phyloP scores from a whole-genome alignment of 768 basidiomycete species.

The Asterophora lycoperdoides region DNA sequence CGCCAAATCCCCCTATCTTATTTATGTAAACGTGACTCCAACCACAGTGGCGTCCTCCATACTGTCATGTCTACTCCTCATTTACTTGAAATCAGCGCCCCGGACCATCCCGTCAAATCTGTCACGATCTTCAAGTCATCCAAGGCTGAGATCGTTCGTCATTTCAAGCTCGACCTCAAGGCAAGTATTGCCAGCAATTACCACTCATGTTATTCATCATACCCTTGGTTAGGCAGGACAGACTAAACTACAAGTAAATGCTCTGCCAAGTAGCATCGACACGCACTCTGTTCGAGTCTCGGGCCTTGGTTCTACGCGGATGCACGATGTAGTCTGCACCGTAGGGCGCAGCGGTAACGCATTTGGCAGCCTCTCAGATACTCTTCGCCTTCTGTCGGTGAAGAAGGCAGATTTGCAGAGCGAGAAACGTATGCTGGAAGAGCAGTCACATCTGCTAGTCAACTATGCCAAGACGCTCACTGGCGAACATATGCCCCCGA shows the following conservation, averaged over 20 bases:
- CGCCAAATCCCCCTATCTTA: no score
- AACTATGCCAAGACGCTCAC: constrained; percentile 41
- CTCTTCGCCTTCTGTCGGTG: constrained; percentile 32
- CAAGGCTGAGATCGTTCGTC: constrained; percentile 53
- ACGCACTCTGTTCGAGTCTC: constrained; percentile 50
- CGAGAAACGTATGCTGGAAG: constrained; percentile 34
- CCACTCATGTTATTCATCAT: not conserved
- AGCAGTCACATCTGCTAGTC: constrained; percentile 37
- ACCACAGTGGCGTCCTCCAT: no score
- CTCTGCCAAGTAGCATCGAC: constrained; percentile 49
- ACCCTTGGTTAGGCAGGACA: constrained; percentile 40
- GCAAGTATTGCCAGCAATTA: constrained; percentile 24
- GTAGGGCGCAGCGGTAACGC: constrained; percentile 20
- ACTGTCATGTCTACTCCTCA: not conserved
- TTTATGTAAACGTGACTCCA: no score
- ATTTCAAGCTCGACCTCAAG: constrained; percentile 44
- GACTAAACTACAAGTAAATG: constrained; percentile 46
- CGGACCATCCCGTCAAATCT: constrained; percentile 45
- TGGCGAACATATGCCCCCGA: constrained; percentile 37
- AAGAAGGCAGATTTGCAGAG: constrained; percentile 33
- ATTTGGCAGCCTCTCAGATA: constrained; percentile 25
- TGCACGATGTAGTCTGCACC: constrained; percentile 55
- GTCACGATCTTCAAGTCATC: constrained; percentile 55
- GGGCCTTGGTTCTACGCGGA: constrained; percentile 42
- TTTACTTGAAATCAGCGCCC: constrained; percentile 24